Conservation (phyloP, 2,329 filamentous ascomycete species). For the Talaromyces piceae region DNA sequence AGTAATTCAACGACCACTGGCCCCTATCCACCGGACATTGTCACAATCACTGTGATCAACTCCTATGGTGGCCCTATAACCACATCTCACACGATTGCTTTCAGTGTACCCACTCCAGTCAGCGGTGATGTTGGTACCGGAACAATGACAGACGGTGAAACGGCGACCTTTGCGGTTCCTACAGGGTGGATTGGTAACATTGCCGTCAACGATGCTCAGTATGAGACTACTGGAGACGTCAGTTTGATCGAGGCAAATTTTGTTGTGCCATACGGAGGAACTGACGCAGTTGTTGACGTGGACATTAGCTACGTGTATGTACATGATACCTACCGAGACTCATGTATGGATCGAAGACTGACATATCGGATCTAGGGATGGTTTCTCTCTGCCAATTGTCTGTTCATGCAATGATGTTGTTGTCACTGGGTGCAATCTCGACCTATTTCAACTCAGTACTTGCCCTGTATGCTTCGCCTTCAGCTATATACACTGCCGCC, state of each 20-base stretch:
- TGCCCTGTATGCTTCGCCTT: not conserved
- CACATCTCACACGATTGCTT: slow-evolving; percentile 4
- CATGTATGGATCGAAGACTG: not conserved
- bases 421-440: slow-evolving; percentile 7
- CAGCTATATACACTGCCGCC: too few relatives aligned
- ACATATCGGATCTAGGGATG: slow-evolving; percentile 1
- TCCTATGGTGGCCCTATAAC: slow-evolving; percentile 3
- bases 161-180: slow-evolving; percentile 2
- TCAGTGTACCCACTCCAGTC: not conserved
- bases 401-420: slow-evolving; percentile 1
- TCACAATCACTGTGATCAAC: slow-evolving; percentile 9
- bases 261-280: not conserved
- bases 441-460: slow-evolving; percentile 2
- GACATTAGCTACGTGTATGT: slow-evolving; percentile 11
- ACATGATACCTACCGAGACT: not conserved
- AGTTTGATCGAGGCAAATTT: slow-evolving; percentile 10
- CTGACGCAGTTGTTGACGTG: slow-evolving; percentile 4
- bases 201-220: slow-evolving; percentile 7
- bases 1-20: not conserved
- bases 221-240: slow-evolving; percentile 4
- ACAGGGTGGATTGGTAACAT: slow-evolving; percentile 10
- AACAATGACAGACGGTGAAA: slow-evolving; percentile 3
- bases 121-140: slow-evolving; percentile 1
- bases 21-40: slow-evolving; percentile 2
- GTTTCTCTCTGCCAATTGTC: slow-evolving; percentile 8